phyloP scores from a whole-genome alignment of 768 basidiomycete genomes.

The Leucocoprinus sp. region DNA sequence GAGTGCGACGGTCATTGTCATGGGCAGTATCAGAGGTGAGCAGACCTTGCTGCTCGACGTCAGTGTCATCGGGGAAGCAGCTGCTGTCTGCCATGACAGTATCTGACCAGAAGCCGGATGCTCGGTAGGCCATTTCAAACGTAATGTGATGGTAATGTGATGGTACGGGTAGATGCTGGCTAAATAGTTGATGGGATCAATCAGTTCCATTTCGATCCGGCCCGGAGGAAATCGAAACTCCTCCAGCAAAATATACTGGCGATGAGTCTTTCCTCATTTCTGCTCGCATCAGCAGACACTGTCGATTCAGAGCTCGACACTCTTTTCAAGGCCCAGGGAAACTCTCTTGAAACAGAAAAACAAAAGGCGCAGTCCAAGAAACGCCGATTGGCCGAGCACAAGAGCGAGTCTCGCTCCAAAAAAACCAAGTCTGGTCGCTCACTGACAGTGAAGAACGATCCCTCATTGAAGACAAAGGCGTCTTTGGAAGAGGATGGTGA shows the following conservation, averaged over 20 bases:
- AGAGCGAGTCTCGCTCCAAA: no score
- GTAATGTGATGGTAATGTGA: constrained; percentile 12
- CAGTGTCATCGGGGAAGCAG: constrained; percentile 33
- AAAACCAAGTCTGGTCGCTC: constrained; percentile 14
- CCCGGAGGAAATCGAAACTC: no score
- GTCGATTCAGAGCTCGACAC: constrained; percentile 58
- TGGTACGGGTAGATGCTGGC: background rate
- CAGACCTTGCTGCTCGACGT: constrained; percentile 26
- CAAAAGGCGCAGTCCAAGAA: constrained; percentile 13
- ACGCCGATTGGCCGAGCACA: no score
- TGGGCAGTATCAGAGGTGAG: constrained; percentile 19
- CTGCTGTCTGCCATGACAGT: constrained; percentile 21
- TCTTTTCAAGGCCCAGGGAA: constrained; percentile 48
- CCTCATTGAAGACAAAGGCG: constrained; percentile 4
- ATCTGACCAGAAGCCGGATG: constrained; percentile 10
- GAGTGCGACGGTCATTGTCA: constrained; percentile 37
- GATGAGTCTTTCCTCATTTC: constrained; percentile 53
- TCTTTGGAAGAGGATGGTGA: constrained; percentile 11
- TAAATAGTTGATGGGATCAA: background rate
- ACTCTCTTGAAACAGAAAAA: constrained; percentile 8
- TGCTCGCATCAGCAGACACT: constrained; percentile 31
- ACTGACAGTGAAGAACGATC: constrained; percentile 4
- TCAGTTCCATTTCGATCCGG: no score
- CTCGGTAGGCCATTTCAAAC: constrained; percentile 11
- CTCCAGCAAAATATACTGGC: no score